Evolutionary conservation across 1,284 basidiomycete genomes (phyloP), one percentile per base, ranked within the genome.

Genomic region (Trametes pubescens): DNA sequence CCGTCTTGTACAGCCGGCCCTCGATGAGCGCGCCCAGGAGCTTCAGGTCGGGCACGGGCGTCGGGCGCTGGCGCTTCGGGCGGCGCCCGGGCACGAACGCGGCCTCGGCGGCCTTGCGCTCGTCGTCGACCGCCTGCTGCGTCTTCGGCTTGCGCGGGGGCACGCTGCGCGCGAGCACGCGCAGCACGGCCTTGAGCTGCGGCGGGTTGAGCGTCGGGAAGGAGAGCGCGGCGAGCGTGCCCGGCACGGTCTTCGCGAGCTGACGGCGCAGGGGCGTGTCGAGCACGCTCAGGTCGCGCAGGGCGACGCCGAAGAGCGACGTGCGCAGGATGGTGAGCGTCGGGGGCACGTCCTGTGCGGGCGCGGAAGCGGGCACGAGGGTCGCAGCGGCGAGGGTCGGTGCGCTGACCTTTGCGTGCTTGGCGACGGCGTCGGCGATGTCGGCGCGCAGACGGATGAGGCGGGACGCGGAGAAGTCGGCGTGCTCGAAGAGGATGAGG

Each of bases 11-110:
- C 60, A 93, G 83, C 68, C 83, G 79, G 32, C 90, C 89, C 71
- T 93, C 92, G 62, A 93, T 84, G 62, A 93, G 77, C 46, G 90
- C 92, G 21, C 92, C 92, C 62, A 91, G 81, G n/a, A 94, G 76
- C 70, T 79, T 84, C 61, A 94, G 74, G 73, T 90, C 87, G 4
- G 91, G 91, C 16, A 80, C 76, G 62, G 85, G 75, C 32, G 79
- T 76, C 55, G 85, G 82, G 57, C 80, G 80, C 67, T 83, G 76
- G 56, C 81, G 84, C 77, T 88, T 90, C 69, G 83, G 79, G 68
- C 88, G 81, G 66, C 89, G 79, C 24, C 92, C 91, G 2, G 92
- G 91, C 5, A 76, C 73, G 65, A 73, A 74, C 48, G 85, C 83
- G n/a, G 84, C 84, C 73, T 86, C 88, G 48, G 79, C 83, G 22